Base-by-base conservation (phyloP, 129 eudicot species). In the Ambrosia artemisiifolia region DNA sequence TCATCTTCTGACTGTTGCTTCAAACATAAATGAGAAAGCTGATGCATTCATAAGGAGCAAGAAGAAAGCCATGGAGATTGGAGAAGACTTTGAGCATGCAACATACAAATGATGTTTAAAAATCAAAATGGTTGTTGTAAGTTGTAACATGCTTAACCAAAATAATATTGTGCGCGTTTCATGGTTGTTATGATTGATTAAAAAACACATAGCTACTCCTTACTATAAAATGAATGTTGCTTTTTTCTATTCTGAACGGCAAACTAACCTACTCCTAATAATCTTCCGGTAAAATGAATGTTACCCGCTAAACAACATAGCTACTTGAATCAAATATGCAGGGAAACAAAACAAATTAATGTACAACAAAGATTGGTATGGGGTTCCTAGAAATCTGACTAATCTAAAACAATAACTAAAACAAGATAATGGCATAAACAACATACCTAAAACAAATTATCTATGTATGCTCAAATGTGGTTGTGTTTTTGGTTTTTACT, bases 1-100 rank as follows among this genome's bases (percentile, higher is more conserved):
- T 64, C 82, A 71, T 78, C 73, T 71, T 63, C 49, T 78, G 61
- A 54, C 18, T 53, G 82, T 71, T 54, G 17, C 77, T 71, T 71
- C 77, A 14, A 78, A 78, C 55, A 78, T 78, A 28, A 78, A 78
- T 44, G 77, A 78, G 78, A 78, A 78, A 63, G 82, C 82, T 18
- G 82, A 71, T 78, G 82, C 59, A 7, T 78, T 78, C 57, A 78
- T 78, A 78, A 78, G 78, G 67, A 78, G 82, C 72, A 71, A 42
- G 35, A 78, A 71, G 12, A 77, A 78, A 71, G 77, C 82, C 66
- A 78, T 76, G 75, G 63, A 44, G 38, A 69, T n/a, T n/a, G n/a
- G 47, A 24, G 28, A 24, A 0, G 70, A 35, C 59, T 59, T 69
- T 76, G 63, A 76, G 61, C 64, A 46, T 63, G 78, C 53, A 71